These are phyloP conservation scores for Paraurostyla sp. DNA, from an alignment of 73 alveolate species.

Conservation along the genomic window DNA sequence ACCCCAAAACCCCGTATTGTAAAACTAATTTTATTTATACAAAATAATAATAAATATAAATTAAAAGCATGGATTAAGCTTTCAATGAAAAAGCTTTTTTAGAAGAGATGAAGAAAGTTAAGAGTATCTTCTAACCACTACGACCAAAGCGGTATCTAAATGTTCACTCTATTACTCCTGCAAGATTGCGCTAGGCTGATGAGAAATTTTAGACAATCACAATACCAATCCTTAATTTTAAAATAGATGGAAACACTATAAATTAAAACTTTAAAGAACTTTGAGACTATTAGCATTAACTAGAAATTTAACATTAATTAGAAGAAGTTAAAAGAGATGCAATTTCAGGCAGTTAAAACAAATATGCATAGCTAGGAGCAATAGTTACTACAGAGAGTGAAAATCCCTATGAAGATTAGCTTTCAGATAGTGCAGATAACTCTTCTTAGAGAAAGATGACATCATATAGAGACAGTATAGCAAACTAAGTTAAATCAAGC, in stretches of 20 bases:
- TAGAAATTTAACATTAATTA: conserved; percentile 25
- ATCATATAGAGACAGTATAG: too few relatives aligned
- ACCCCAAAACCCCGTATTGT: too few relatives aligned
- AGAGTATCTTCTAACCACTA: neutral
- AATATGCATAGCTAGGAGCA: neutral
- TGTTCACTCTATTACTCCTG: neutral
- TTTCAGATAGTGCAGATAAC: too few relatives aligned
- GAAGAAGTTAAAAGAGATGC: conserved; percentile 47
- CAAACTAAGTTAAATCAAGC: too few relatives aligned
- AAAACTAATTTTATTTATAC: too few relatives aligned
- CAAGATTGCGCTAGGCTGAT: too few relatives aligned
- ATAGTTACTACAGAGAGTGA: conserved; percentile 4
- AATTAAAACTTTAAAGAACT: conserved; percentile 12
- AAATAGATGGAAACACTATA: too few relatives aligned
- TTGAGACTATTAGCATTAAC: conserved; percentile 15
- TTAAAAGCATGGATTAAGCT: too few relatives aligned
- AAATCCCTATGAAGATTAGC: neutral
- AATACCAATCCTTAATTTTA: too few relatives aligned
- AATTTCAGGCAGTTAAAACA: neutral
- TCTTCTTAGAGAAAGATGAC: too few relatives aligned
- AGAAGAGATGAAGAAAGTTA: neutral
- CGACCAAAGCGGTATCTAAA: neutral
- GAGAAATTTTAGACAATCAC: too few relatives aligned
- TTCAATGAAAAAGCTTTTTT: neutral
- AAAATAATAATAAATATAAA: too few relatives aligned